Percentiles rank a stretch among this genome's conserved stretches.
phyloP scores from a whole-genome alignment of 2,329 filamentous ascomycete species.

The Sclerotinia borealis region DNA sequence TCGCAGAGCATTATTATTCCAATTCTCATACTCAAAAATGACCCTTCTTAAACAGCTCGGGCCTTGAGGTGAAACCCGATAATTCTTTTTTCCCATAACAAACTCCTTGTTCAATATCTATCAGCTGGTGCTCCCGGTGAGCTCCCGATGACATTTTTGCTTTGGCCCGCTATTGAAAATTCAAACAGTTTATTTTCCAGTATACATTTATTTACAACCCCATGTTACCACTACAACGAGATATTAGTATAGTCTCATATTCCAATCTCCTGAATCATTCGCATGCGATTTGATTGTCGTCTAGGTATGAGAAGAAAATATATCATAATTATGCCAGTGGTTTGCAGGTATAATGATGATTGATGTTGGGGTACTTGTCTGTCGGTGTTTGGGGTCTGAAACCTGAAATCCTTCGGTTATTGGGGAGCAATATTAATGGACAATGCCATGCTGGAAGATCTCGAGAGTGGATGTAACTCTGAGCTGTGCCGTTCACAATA shows the following conservation, averaged over 20 bases:
- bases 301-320: not conserved
- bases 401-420: not conserved
- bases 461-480: no score
- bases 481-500: not conserved
- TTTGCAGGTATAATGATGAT: not conserved
- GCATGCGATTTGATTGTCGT: no score
- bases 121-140: not conserved
- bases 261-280: not conserved
- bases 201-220: not conserved
- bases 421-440: no score
- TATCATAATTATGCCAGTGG: not conserved
- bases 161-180: no score
- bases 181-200: not conserved
- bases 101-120: no score
- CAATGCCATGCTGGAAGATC: no score
- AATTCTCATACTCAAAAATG: not conserved
- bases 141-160: no score
- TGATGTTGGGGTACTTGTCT: no score
- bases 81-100: no score
- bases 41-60: not conserved
- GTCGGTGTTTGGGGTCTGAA: not conserved
- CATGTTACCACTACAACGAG: not conserved
- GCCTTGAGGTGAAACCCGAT: no score
- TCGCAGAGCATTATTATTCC: not conserved
- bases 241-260: no score